Conservation (phyloP, 306 rosid genomes). For the Dryas alaskensis region DNA sequence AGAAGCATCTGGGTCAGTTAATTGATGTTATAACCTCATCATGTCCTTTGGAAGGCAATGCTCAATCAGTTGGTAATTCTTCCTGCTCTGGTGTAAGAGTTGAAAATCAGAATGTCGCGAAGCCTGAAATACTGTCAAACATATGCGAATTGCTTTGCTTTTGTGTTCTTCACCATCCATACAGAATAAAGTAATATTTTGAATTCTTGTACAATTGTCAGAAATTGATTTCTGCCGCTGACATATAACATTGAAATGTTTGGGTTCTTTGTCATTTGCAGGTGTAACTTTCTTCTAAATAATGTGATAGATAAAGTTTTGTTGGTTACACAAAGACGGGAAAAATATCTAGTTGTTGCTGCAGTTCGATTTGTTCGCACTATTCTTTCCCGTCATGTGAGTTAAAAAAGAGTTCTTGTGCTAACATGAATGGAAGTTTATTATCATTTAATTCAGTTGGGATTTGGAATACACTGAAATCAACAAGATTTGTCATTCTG, state of each 20-base stretch:
- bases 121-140: slow-evolving; percentile 88
- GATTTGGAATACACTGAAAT: neutral
- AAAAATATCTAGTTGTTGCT: slow-evolving; percentile 80
- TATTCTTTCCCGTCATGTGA: slow-evolving; percentile 72
- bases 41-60: slow-evolving; percentile 58
- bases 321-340: slow-evolving; percentile 69
- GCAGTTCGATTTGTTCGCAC: slow-evolving; percentile 93
- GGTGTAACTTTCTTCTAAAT: slow-evolving; percentile 76
- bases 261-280: slow-evolving; percentile 31
- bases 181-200: slow-evolving; percentile 78
- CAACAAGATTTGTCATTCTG: too few species aligned
- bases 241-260: slow-evolving; percentile 7
- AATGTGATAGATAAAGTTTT: slow-evolving; percentile 70
- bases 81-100: slow-evolving; percentile 38
- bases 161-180: slow-evolving; percentile 94
- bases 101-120: slow-evolving; percentile 44
- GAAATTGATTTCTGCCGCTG: slow-evolving; percentile 16
- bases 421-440: neutral
- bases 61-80: slow-evolving; percentile 40
- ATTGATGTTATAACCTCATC: slow-evolving; percentile 69
- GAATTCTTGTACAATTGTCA: slow-evolving; percentile 27
- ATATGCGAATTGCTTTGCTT: slow-evolving; percentile 93
- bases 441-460: neutral
- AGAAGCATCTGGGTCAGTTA: slow-evolving; percentile 81
- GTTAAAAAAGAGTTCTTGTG: neutral